Conservation (phyloP, 1,284 basidiomycete genomes). For the Heterobasidion irregulare region DNA sequence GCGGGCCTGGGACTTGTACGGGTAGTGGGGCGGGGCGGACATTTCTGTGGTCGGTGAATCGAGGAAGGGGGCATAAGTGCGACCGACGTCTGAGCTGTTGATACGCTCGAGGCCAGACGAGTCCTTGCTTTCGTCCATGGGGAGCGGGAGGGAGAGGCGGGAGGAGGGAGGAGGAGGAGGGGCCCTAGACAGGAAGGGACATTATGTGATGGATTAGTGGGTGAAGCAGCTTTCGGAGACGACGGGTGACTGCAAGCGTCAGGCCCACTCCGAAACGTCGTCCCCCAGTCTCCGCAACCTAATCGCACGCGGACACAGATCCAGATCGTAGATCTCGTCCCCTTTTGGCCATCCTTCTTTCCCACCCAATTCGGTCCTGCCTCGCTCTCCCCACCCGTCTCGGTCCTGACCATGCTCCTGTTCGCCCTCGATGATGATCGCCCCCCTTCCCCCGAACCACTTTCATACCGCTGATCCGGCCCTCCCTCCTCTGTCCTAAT, state of each 20-base stretch:
- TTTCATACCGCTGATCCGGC: not conserved
- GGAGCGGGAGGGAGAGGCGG: not conserved
- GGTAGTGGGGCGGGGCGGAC: conserved; percentile 8
- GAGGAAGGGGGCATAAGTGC: conserved; percentile 19
- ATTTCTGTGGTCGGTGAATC: conserved; percentile 11
- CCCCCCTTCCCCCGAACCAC: not conserved
- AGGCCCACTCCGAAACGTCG: not conserved
- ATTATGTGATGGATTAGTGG: no score
- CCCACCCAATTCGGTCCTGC: no score
- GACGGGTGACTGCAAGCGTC: not conserved
- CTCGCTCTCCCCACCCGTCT: no score
- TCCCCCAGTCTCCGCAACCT: no score
- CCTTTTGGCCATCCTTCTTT: no score
- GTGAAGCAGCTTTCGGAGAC: not conserved
- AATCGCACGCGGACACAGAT: no score
- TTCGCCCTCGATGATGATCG: no score
- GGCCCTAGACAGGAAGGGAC: no score
- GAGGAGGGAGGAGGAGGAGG: no score
- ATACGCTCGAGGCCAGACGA: not conserved
- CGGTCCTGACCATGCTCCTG: no score
- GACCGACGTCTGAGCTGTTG: conserved; percentile 14
- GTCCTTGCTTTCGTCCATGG: conserved; percentile 1
- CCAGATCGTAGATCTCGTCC: no score
- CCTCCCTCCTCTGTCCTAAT: not conserved
- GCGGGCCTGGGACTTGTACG: conserved; percentile 6